Percentiles rank a stretch among this genome's conserved stretches.
Conservation (phyloP, 768 basidiomycete species). For the Tulasnella sp. region DNA sequence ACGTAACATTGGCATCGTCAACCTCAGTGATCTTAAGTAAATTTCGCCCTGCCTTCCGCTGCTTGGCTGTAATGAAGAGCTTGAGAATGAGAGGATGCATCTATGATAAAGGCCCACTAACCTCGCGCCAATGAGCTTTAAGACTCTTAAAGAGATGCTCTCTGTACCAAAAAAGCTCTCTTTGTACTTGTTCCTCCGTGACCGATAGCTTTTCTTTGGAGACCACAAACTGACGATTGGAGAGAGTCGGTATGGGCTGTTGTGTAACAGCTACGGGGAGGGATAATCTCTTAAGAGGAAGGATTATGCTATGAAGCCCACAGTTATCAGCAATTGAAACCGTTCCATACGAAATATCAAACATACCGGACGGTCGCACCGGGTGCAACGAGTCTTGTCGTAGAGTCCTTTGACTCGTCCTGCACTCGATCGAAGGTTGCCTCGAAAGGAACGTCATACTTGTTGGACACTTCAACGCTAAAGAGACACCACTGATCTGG, state of each 20-base stretch:
- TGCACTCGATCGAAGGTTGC: slow-evolving; percentile 72
- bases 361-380: slow-evolving; percentile 83
- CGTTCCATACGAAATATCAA: background rate
- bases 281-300: slow-evolving; percentile 72
- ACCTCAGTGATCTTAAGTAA: slow-evolving; percentile 73
- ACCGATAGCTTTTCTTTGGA: slow-evolving; percentile 66
- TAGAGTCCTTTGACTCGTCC: slow-evolving; percentile 50
- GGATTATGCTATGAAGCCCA: slow-evolving; percentile 53
- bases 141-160: slow-evolving; percentile 79
- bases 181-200: slow-evolving; percentile 63
- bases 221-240: slow-evolving; percentile 90
- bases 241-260: slow-evolving; percentile 77
- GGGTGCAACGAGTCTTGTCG: slow-evolving; percentile 72
- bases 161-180: slow-evolving; percentile 94
- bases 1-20: slow-evolving; percentile 80
- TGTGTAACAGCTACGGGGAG: slow-evolving; percentile 62
- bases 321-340: background rate
- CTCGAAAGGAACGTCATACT: slow-evolving; percentile 89
- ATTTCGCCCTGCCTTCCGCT: slow-evolving; percentile 78
- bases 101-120: slow-evolving; percentile 43
- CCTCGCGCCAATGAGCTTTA: slow-evolving; percentile 84
- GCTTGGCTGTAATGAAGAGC: slow-evolving; percentile 51
- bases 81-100: background rate
- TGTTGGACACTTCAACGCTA: slow-evolving; percentile 87
- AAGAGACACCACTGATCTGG: slow-evolving; percentile 76